Conservation (phyloP, 495 filamentous ascomycete genomes). For the Amphirosellinia nigrospora region DNA sequence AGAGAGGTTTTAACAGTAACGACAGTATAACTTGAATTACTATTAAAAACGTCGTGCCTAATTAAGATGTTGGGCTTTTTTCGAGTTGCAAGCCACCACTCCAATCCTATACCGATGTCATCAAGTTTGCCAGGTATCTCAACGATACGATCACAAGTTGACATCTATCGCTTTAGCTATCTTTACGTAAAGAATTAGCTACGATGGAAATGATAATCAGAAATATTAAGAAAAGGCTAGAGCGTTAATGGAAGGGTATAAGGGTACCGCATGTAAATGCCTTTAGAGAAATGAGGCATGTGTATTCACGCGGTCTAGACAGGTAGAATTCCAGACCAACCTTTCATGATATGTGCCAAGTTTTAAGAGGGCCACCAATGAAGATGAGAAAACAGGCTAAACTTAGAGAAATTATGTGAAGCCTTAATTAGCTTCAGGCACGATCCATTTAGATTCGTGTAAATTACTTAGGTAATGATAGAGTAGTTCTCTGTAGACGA, state of each 20-base stretch:
- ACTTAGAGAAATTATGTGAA: too few relatives aligned
- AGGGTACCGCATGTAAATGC: not conserved
- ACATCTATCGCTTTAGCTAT: too few relatives aligned
- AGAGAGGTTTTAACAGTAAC: not conserved
- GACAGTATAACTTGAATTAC: not conserved
- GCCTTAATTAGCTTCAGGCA: too few relatives aligned
- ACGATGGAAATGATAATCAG: not conserved
- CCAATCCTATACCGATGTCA: not conserved
- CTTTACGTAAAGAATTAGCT: not conserved
- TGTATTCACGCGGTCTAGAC: too few relatives aligned
- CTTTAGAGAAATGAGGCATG: too few relatives aligned
- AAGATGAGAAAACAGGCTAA: not conserved
- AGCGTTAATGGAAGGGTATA: not conserved
- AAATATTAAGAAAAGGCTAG: not conserved
- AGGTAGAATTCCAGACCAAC: too few relatives aligned
- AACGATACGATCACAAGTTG: too few relatives aligned
- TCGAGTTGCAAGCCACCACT: not conserved
- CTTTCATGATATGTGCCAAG: not conserved
- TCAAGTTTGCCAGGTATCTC: not conserved
- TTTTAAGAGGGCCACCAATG: not conserved
- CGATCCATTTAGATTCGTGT: too few relatives aligned
- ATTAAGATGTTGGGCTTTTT: not conserved
- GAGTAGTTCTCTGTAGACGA: too few relatives aligned
- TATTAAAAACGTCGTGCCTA: not conserved
- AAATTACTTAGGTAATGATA: not conserved